Evolutionary conservation across 352 stramenopile species (phyloP).

Genomic region (Pythium insidiosum): DNA sequence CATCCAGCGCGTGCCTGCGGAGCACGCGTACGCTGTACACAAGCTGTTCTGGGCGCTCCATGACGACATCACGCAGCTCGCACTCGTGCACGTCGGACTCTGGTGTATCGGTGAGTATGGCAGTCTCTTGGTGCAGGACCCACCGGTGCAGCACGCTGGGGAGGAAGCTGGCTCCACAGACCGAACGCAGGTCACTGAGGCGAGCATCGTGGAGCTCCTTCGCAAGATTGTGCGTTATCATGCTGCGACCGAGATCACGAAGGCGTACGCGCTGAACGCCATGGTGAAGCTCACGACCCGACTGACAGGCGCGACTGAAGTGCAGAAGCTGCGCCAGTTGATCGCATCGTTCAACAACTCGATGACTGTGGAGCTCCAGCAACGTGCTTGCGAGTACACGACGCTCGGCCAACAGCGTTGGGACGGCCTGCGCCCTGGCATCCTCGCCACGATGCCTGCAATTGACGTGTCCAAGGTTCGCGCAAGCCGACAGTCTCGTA

Average conservation of each 20-base stretch:
- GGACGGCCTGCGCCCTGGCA: conserved; percentile 69
- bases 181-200: conserved; percentile 63
- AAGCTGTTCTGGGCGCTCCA: conserved; percentile 95
- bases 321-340: conserved; percentile 74
- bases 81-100: conserved; percentile 95
- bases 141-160: conserved; percentile 36
- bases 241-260: conserved; percentile 71
- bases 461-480: conserved; percentile 87
- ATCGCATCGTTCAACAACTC: conserved; percentile 89
- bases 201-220: conserved; percentile 61
- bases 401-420: conserved; percentile 80
- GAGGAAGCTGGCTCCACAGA: conserved; percentile 51
- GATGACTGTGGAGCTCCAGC: conserved; percentile 94
- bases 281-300: conserved; percentile 95
- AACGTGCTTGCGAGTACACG: conserved; percentile 94
- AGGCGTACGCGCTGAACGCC: conserved; percentile 79
- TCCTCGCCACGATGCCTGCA: conserved; percentile 91
- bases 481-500: conserved; percentile 47
- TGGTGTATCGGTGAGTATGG: conserved; percentile 99
- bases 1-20: conserved; percentile 87
- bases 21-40: conserved; percentile 95
- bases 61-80: conserved; percentile 92
- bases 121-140: conserved; percentile 78
- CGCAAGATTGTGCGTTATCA: conserved; percentile 79
- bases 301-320: conserved; percentile 66